A percentile compares a stretch with the other conserved stretches of the same genome.
Evolutionary conservation across 2,329 filamentous ascomycete species (phyloP).

Genomic region (Penicillium decumbens): DNA sequence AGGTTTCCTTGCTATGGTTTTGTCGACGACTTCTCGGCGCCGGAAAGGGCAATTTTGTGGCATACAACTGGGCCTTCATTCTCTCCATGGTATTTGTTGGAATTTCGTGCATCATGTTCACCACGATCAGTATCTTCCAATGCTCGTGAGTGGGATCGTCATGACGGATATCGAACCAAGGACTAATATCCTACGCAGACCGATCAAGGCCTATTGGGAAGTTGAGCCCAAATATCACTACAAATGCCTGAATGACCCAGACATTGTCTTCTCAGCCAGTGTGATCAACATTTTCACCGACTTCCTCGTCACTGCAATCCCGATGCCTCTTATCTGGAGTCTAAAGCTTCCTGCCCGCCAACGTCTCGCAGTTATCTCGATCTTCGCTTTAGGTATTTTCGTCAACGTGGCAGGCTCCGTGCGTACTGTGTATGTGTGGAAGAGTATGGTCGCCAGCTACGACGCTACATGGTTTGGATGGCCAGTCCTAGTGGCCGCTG

Average conservation of each 20-base stretch:
- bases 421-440: constrained; percentile 35
- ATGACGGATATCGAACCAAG: background rate
- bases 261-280: constrained; percentile 33
- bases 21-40: constrained; percentile 32
- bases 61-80: constrained; percentile 26
- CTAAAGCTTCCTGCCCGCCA: constrained; percentile 35
- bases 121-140: constrained; percentile 36
- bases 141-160: constrained; percentile 35
- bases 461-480: constrained; percentile 36
- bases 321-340: constrained; percentile 41
- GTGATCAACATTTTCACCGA: constrained; percentile 39
- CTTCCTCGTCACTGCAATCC: constrained; percentile 33
- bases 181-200: constrained; percentile 20
- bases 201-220: constrained; percentile 34
- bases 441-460: constrained; percentile 30
- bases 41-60: constrained; percentile 26
- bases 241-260: constrained; percentile 28
- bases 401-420: constrained; percentile 35
- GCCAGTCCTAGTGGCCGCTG: constrained; percentile 30
- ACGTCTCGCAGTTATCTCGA: constrained; percentile 36
- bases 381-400: constrained; percentile 37
- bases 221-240: constrained; percentile 23
- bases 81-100: constrained; percentile 31
- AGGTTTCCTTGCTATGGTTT: constrained; percentile 39
- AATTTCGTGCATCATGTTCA: constrained; percentile 29